phyloP scores from a whole-genome alignment of 140 eudicot species.

The Cichorium intybus region DNA sequence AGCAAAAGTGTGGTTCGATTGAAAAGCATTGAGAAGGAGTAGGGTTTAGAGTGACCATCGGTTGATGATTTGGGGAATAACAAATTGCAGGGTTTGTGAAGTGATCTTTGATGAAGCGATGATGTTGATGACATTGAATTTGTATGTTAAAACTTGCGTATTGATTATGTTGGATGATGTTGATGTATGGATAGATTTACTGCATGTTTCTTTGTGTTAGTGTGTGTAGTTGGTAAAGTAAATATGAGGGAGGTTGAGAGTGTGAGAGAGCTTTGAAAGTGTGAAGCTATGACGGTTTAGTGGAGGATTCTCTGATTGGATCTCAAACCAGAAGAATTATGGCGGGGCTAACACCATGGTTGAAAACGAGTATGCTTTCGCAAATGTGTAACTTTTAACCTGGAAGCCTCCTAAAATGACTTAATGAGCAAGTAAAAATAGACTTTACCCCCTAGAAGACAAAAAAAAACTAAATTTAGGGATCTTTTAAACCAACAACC shows the following conservation, averaged over 20 bases:
- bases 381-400: too few species aligned
- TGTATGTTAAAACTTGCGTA: too few species aligned
- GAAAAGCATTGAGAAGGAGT: conserved; percentile 31
- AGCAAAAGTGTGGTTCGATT: conserved; percentile 43
- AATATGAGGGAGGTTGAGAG: too few species aligned
- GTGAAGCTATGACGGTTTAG: neutral
- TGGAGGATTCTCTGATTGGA: conserved; percentile 28
- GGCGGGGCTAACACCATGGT: too few species aligned
- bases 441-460: too few species aligned
- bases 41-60: conserved; percentile 35
- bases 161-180: neutral
- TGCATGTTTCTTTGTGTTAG: neutral
- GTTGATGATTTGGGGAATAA: conserved; percentile 46
- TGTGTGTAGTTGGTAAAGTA: conserved; percentile 8
- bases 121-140: too few species aligned
- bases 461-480: too few species aligned
- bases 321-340: conserved; percentile 7
- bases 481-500: too few species aligned
- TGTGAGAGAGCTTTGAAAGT: conserved; percentile 6
- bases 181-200: neutral
- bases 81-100: conserved; percentile 24
- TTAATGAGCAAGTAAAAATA: too few species aligned
- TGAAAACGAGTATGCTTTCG: too few species aligned
- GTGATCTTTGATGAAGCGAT: conserved; percentile 62
- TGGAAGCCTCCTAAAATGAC: too few species aligned